Evolutionary conservation across 2,329 filamentous ascomycete genomes (phyloP), one percentile per base, ranked within the genome.

Genomic region (Aspergillus glaucus): DNA sequence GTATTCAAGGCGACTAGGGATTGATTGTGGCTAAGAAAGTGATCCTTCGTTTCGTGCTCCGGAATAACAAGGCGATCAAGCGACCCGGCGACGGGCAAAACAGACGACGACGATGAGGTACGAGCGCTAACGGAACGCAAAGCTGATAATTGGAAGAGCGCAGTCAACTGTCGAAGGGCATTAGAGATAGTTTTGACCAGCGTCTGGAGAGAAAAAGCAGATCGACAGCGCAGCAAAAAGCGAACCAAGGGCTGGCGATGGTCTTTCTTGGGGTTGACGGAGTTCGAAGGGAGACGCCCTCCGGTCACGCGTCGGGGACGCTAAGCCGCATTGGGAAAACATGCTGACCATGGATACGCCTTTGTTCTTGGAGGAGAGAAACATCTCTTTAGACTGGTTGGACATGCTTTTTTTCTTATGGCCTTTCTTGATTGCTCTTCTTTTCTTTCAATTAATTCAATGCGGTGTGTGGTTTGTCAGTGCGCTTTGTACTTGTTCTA

Each of bases 251-350:
- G 52, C 46, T 48, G 53, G 50, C 45, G 46, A 49, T 45, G 46
- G 50, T 42, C 44, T 47, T 36, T 43, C 48, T 50, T 56, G 55
- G 34, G 34, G 17, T 55, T 58, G 60, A 60, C 54, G 57, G 50
- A 50, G 50, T 54, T 59, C 49, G 54, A 59, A 62, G 58, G 60
- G 60, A 60, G 57, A 62, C 48, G 50, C 50, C 50, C 61, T 59
- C 55, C 50, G 55, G 65, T 69, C 66, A 69, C 66, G 66, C 65
- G 65, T 67, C 65, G 61, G 64, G 28, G 48, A 51, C 65, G 60
- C 66, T 69, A 68, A 57, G 26, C 65, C 64, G 24, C 24, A 59
- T 57, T 52, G n/a, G 56, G 55, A 30, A 30, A 30, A 2, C 26
- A 30, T 30, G 26, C 12, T 30, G 26, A 30, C 26, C 26, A 30